Base-by-base conservation (phyloP, 306 rosid genomes). In the Elaeagnus macrophylla region DNA sequence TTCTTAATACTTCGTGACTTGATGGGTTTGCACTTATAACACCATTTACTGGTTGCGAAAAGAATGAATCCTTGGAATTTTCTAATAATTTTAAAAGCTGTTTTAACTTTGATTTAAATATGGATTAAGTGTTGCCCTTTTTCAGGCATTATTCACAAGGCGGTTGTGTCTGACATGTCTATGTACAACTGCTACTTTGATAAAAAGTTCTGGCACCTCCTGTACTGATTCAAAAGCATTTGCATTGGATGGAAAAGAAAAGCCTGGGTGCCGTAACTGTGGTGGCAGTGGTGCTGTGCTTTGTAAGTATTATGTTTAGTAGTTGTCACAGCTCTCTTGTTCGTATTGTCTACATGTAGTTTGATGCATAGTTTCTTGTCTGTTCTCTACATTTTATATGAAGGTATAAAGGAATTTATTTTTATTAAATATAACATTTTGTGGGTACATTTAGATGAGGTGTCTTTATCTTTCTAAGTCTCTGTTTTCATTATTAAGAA, bases 241-340 rank as follows among this genome's bases (percentile, higher is more conserved):
- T n/a, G 85, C 94, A 47, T 51, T 61, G 57, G 86, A 78, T 56
- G 81, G 73, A 20, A 80, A 54, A 51, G 85, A 88, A 32, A 81
- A 53, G 71, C 80, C 94, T 0, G 85, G 10, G 5, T 91, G 97
- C 63, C 72, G 94, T 72, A 91, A 91, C 56, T 91, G 97, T 59
- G 77, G 83, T 32, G 97, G 97, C 53, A 83, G 79, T 15, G 97
- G 97, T 13, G 88, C 95, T 40, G 75, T 90, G 55, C 78, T 90
- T 25, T 90, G 97, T 89, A 66, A 69, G 95, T 65, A 39, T 15
- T 40, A 19, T 39, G 3, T 37, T 56, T 38, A 8, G 18, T 36
- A 14, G 41, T 41, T 25, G 37, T 40, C 4, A 7, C 11, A 37
- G 10, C 41, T 48, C 25, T 13, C 9, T 11, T 37, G 64, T 20